These are phyloP conservation scores for Diaporthe ampelina DNA, from an alignment of 2,329 filamentous ascomycete species.

Conservation along the genomic window DNA sequence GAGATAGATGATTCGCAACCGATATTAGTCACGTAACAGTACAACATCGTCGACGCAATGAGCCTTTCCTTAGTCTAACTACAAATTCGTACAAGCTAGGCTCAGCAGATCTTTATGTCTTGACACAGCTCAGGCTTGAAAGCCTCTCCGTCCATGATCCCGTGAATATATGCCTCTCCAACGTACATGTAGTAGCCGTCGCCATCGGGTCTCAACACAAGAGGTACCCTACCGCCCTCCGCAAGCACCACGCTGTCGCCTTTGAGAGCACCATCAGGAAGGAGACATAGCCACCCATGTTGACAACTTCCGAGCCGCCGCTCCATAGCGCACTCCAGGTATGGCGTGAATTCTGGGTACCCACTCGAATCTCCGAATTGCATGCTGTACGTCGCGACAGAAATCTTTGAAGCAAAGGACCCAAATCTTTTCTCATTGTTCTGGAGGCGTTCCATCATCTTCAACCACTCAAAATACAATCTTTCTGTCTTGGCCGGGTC, in stretches of 20 bases:
- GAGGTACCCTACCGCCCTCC: slow-evolving; percentile 10
- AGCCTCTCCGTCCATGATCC: slow-evolving; percentile 9
- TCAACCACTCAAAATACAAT: neutral
- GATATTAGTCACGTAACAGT: too few species aligned
- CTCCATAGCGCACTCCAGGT: neutral
- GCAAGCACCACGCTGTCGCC: neutral
- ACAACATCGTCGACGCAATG: neutral
- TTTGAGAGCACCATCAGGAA: neutral
- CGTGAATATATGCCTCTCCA: neutral
- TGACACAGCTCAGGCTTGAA: slow-evolving; percentile 1
- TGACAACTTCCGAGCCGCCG: neutral
- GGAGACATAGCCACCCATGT: neutral
- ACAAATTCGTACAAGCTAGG: neutral
- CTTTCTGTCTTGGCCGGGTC: neutral
- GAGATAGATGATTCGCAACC: neutral
- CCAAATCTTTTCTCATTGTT: neutral
- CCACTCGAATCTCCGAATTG: neutral
- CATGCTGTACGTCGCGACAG: neutral
- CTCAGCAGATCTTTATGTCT: neutral
- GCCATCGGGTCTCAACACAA: neutral
- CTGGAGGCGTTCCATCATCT: neutral
- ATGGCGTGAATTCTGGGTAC: neutral
- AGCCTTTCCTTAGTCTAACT: neutral
- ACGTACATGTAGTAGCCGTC: slow-evolving; percentile 5
- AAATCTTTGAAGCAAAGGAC: slow-evolving; percentile 2